Base-by-base conservation (phyloP, 257 asterid species). In the Nyctanthes arbortristis region DNA sequence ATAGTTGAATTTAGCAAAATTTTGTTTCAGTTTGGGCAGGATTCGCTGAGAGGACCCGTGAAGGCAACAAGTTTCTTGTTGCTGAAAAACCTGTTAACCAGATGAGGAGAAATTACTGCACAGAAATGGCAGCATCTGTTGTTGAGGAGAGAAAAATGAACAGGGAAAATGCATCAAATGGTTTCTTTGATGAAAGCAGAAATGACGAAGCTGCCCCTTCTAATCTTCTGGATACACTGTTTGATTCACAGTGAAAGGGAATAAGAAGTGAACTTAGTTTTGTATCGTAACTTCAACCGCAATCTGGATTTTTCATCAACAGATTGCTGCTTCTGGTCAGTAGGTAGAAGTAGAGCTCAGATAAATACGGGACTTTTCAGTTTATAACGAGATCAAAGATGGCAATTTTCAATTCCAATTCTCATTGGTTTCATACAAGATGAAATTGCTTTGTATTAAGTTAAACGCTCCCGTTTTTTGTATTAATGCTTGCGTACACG, bases 1-100 rank as follows among this genome's bases (percentile, higher is more conserved):
- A n/a, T n/a, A n/a, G n/a, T n/a, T n/a, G n/a, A n/a, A n/a, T n/a
- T n/a, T 63, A 22, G 29, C 24, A 4, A 33, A 55, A 61, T 40
- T 11, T n/a, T 12, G 4, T 62, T 79, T 66, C 89, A 94, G 99
- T 89, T 60, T 94, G 97, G 99, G 97, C 99, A 65, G 96, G 93
- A 77, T 94, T 91, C 79, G 64, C 97, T 0, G 99, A 94, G 87
- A 85, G 99, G 82, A 70, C 75, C 36, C 97, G 99, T 30, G 97
- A 94, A 81, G 97, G 97, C 60, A 87, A 80, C 90, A 94, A 94
- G 74, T 94, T 84, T 79, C 39, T 86, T 62, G 96, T 94, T 65
- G 93, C 97, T 1, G 97, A 91, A 84, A 88, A 82, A 76, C 85
- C 93, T 32, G 79, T 71, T 3, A 84, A 84, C 74, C 88, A 82